Conservation (phyloP, 2,329 filamentous ascomycete genomes). For the Fusarium buxicola region DNA sequence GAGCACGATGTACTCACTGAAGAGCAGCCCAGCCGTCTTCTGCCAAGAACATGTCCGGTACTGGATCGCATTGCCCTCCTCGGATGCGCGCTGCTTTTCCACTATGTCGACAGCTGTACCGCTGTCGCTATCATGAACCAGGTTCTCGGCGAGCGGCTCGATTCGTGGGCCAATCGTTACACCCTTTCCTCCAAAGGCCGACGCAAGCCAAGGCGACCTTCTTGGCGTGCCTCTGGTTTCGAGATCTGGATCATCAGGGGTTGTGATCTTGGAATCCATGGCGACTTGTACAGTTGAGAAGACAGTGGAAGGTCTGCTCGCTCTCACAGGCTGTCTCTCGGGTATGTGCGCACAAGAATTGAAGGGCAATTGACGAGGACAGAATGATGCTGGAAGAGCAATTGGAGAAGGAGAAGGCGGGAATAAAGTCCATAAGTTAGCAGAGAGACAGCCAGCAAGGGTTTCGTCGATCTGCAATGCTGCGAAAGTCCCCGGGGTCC, state of each 20-base stretch:
- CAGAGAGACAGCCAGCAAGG: not conserved
- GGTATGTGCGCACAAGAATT: not conserved
- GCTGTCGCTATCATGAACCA: constrained; percentile 53
- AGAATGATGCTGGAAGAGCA: not conserved
- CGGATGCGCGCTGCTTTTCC: constrained; percentile 76
- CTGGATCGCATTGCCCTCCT: constrained; percentile 83
- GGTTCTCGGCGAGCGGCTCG: constrained; percentile 56
- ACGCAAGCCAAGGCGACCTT: constrained; percentile 45
- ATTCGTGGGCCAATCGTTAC: constrained; percentile 64
- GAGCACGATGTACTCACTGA: constrained; percentile 94
- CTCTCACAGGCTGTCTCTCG: too few species aligned
- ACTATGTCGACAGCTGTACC: constrained; percentile 61
- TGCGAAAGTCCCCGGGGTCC: constrained; percentile 22
- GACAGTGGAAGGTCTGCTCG: not conserved
- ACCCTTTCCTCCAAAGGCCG: constrained; percentile 52
- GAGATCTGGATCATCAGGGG: constrained; percentile 20
- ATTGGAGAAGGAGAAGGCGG: not conserved
- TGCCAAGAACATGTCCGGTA: constrained; percentile 95
- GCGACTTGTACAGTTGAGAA: not conserved
- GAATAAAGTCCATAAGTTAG: constrained; percentile 4
- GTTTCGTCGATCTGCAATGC: not conserved
- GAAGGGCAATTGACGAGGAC: not conserved
- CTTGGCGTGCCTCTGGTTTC: constrained; percentile 17
- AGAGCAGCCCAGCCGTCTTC: constrained; percentile 90
- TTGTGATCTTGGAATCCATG: constrained; percentile 19